Evolutionary conservation across 345 rosid genomes (phyloP).

Genomic region (Camelina neglecta): DNA sequence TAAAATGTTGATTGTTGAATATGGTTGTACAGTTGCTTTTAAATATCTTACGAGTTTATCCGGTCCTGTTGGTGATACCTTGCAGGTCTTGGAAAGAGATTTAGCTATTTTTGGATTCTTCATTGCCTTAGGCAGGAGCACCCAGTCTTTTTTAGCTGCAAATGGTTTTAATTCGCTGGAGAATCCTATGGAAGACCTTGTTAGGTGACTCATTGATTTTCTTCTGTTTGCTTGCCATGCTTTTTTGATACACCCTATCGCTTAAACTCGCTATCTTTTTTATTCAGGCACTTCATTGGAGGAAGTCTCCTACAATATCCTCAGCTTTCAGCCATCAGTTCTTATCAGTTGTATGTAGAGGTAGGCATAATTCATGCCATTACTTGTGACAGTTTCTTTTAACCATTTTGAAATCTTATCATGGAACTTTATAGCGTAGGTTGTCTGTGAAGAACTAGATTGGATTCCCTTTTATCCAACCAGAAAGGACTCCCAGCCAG

Average conservation of each 20-base stretch:
- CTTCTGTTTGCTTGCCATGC: constrained; percentile 24
- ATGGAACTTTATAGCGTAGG: constrained; percentile 54
- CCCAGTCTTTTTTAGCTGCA: constrained; percentile 67
- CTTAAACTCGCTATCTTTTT: constrained; percentile 32
- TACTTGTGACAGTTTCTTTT: constrained; percentile 24
- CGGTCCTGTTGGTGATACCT: constrained; percentile 34
- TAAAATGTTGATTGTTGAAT: constrained; percentile 5
- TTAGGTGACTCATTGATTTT: constrained; percentile 59
- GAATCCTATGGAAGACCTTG: constrained; percentile 70
- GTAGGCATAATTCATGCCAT: constrained; percentile 52
- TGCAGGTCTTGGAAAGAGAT: constrained; percentile 94
- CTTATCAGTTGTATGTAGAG: constrained; percentile 97
- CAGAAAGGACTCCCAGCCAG: constrained; percentile 38
- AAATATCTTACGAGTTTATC: constrained; percentile 16
- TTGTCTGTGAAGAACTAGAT: constrained; percentile 94
- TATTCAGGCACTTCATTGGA: constrained; percentile 79
- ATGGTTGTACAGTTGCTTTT: not conserved
- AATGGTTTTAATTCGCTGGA: constrained; percentile 73
- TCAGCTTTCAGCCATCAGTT: constrained; percentile 92
- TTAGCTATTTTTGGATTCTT: constrained; percentile 98
- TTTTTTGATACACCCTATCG: constrained; percentile 24
- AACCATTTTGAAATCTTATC: constrained; percentile 21
- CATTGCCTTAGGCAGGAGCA: constrained; percentile 90
- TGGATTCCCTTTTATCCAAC: constrained; percentile 89
- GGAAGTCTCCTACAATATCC: constrained; percentile 93